phyloP scores from a whole-genome alignment of 257 asterid genomes.

The Capsicum rhomboideum region DNA sequence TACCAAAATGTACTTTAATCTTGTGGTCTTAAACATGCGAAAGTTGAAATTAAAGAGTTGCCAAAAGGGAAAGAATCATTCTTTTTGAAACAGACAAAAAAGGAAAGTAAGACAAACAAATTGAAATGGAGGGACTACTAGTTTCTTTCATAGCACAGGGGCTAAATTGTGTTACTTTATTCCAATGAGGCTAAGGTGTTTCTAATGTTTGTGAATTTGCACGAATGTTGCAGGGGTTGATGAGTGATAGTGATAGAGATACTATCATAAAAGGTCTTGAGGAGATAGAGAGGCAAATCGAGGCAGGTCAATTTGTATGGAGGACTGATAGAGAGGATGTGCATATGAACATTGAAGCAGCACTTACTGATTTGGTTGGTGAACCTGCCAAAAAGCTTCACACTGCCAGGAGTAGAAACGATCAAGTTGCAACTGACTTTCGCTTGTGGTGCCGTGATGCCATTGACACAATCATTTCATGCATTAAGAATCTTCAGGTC shows the following conservation, averaged over 20 bases:
- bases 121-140: too few species aligned
- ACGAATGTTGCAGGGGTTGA: constrained; percentile 55
- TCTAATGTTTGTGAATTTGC: background rate
- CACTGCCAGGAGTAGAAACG: constrained; percentile 92
- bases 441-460: constrained; percentile 96
- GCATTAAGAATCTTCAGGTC: constrained; percentile 78
- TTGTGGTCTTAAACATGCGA: too few species aligned
- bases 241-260: constrained; percentile 63
- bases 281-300: constrained; percentile 64
- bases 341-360: constrained; percentile 97
- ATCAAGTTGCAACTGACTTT: constrained; percentile 92
- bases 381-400: constrained; percentile 99
- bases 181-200: background rate
- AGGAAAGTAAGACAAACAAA: too few species aligned
- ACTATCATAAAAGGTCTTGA: constrained; percentile 59
- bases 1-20: too few species aligned
- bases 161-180: background rate
- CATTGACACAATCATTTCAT: constrained; percentile 43
- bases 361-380: constrained; percentile 88
- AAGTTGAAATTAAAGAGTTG: too few species aligned
- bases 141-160: background rate
- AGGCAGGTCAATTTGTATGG: constrained; percentile 77
- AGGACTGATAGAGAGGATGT: constrained; percentile 97
- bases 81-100: too few species aligned
- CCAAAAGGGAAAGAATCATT: too few species aligned